Conservation (phyloP, 176 grass and related monocot species). For the Tillandsia leiboldiana region DNA sequence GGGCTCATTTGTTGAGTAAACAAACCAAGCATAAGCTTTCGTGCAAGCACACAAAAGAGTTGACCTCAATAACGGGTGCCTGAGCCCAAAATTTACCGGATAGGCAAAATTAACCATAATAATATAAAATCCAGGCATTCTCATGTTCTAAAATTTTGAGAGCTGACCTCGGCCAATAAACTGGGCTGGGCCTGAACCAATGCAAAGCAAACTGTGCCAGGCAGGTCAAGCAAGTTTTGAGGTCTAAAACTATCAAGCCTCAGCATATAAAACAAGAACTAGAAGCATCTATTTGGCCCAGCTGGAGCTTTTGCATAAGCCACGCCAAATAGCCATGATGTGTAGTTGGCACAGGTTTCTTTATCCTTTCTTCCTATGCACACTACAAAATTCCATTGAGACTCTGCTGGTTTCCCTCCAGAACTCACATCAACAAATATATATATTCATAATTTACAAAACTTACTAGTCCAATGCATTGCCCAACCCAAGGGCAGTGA, state of each 20-base stretch:
- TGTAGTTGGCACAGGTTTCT: background rate
- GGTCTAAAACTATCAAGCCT: background rate
- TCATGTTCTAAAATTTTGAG: too few species aligned
- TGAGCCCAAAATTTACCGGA: too few species aligned
- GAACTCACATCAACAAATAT: background rate
- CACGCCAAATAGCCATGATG: too few species aligned
- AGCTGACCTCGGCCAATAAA: too few species aligned
- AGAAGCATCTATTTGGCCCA: too few species aligned
- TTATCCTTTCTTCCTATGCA: background rate
- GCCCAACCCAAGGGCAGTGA: constrained; percentile 93
- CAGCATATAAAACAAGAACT: background rate
- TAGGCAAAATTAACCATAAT: too few species aligned
- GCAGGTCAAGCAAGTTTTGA: background rate
- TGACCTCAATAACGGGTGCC: background rate
- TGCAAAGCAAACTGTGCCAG: too few species aligned
- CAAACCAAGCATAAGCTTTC: background rate
- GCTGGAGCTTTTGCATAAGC: too few species aligned
- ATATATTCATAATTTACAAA: background rate
- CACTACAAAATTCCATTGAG: too few species aligned
- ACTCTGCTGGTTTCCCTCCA: too few species aligned
- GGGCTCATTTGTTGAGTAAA: background rate
- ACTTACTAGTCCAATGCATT: constrained; percentile 89
- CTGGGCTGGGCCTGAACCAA: too few species aligned
- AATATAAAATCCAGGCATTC: too few species aligned
- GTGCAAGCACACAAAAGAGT: background rate